phyloP scores from a whole-genome alignment of 169 alveolate genomes.

The Eimeria mitis region DNA sequence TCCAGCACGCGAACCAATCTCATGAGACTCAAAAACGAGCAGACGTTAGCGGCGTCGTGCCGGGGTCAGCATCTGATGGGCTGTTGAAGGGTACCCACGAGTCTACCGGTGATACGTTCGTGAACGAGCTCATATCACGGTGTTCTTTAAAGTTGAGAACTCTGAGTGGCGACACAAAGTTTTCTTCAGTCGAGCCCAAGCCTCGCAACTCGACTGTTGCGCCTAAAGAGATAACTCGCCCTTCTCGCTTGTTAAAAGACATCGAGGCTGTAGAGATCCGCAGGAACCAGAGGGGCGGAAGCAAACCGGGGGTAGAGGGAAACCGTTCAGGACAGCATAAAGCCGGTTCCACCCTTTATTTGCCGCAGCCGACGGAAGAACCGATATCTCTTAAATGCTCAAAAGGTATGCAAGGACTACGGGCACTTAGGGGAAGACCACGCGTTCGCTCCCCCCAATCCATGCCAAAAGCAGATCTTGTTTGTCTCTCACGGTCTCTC shows the following conservation, averaged over 20 bases:
- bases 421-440: slow-evolving; percentile 32
- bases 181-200: slow-evolving; percentile 35
- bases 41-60: not conserved
- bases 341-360: slow-evolving; percentile 1
- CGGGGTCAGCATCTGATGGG: not conserved
- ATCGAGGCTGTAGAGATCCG: slow-evolving; percentile 49
- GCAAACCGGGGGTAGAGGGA: not conserved
- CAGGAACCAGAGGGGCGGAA: not conserved
- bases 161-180: not conserved
- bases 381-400: slow-evolving; percentile 10
- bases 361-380: slow-evolving; percentile 51
- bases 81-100: not conserved
- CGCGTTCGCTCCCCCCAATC: slow-evolving; percentile 7
- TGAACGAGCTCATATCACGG: slow-evolving; percentile 42
- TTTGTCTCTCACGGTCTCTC: slow-evolving; percentile 26
- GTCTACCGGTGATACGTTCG: not conserved
- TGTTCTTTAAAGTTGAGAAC: slow-evolving; percentile 43
- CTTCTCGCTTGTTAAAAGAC: slow-evolving; percentile 32
- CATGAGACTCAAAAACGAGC: not conserved
- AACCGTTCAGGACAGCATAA: not conserved
- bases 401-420: slow-evolving; percentile 34
- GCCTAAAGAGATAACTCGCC: slow-evolving; percentile 24
- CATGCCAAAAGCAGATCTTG: slow-evolving; percentile 59
- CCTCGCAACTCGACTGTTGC: slow-evolving; percentile 45
- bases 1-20: not conserved